These are phyloP conservation scores for Neurospora sp. DNA, from an alignment of 495 filamentous ascomycete genomes.

Conservation along the genomic window DNA sequence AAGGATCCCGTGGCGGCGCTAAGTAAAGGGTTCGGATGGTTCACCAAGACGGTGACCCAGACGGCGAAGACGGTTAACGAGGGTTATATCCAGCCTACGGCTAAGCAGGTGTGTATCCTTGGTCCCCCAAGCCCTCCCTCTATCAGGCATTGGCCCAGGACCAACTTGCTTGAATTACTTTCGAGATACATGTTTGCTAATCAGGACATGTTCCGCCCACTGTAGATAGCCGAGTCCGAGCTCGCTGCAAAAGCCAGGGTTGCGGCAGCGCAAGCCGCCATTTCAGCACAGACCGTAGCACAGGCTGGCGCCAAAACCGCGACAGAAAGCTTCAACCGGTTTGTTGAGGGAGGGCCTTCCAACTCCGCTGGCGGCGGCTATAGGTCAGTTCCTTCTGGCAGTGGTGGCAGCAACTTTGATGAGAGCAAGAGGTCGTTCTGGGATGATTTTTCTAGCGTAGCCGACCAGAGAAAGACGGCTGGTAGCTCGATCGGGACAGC, in stretches of 20 bases:
- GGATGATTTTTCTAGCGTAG: slow-evolving; percentile 61
- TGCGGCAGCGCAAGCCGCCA: slow-evolving; percentile 57
- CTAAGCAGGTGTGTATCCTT: slow-evolving; percentile 59
- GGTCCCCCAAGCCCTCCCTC: not conserved
- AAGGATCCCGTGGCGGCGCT: slow-evolving; percentile 83
- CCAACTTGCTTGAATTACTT: not conserved
- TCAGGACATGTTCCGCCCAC: not conserved
- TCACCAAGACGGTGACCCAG: slow-evolving; percentile 74
- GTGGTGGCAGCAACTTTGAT: slow-evolving; percentile 22
- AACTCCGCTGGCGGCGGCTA: slow-evolving; percentile 20
- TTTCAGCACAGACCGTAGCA: slow-evolving; percentile 32
- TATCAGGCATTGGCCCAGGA: not conserved
- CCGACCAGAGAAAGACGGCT: slow-evolving; percentile 29
- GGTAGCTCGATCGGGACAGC: slow-evolving; percentile 57
- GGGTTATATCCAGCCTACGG: slow-evolving; percentile 80
- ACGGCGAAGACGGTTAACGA: slow-evolving; percentile 84
- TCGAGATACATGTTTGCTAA: slow-evolving; percentile 1
- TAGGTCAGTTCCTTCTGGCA: slow-evolving; percentile 16
- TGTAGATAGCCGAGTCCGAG: slow-evolving; percentile 75
- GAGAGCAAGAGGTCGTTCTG: slow-evolving; percentile 79
- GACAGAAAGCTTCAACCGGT: slow-evolving; percentile 65
- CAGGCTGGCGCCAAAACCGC: slow-evolving; percentile 57
- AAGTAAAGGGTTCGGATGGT: slow-evolving; percentile 91
- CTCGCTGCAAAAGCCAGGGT: slow-evolving; percentile 70
- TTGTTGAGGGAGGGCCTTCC: slow-evolving; percentile 52